Evolutionary conservation across 345 rosid genomes (phyloP).

Genomic region (Firmiana major): DNA sequence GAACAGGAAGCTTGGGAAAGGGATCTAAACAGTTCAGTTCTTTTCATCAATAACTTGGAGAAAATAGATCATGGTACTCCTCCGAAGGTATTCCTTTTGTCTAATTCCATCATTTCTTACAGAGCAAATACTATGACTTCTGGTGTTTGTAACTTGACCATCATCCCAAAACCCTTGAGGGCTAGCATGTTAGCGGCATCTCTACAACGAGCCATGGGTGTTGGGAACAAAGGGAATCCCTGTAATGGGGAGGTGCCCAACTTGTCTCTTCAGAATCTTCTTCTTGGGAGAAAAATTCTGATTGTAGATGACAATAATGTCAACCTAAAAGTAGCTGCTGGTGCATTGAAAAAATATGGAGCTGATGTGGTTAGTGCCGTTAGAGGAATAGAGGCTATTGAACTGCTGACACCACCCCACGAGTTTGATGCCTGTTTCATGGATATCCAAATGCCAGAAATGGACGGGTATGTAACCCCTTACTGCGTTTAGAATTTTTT

Average conservation of each 20-base stretch:
- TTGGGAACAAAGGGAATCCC: constrained; percentile 48
- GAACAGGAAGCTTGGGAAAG: constrained; percentile 87
- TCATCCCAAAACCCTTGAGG: constrained; percentile 76
- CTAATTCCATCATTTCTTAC: constrained; percentile 43
- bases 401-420: constrained; percentile 66
- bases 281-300: constrained; percentile 66
- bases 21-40: constrained; percentile 40
- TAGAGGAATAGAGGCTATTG: constrained; percentile 59
- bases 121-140: constrained; percentile 22
- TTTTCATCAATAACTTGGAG: constrained; percentile 35
- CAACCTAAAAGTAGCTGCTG: constrained; percentile 83
- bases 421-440: constrained; percentile 91
- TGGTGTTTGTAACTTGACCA: constrained; percentile 30
- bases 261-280: constrained; percentile 53
- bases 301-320: constrained; percentile 83
- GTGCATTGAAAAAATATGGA: constrained; percentile 83
- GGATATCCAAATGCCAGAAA: constrained; percentile 98
- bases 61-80: constrained; percentile 26
- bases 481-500: background rate
- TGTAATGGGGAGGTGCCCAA: constrained; percentile 55
- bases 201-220: constrained; percentile 66
- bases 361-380: constrained; percentile 72
- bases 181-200: constrained; percentile 78
- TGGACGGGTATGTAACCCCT: constrained; percentile 75
- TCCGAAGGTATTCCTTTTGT: constrained; percentile 60